Evolutionary conservation across 768 basidiomycete species (phyloP), one percentile per base, ranked within the genome.

Genomic region (Lactarius psammicola): DNA sequence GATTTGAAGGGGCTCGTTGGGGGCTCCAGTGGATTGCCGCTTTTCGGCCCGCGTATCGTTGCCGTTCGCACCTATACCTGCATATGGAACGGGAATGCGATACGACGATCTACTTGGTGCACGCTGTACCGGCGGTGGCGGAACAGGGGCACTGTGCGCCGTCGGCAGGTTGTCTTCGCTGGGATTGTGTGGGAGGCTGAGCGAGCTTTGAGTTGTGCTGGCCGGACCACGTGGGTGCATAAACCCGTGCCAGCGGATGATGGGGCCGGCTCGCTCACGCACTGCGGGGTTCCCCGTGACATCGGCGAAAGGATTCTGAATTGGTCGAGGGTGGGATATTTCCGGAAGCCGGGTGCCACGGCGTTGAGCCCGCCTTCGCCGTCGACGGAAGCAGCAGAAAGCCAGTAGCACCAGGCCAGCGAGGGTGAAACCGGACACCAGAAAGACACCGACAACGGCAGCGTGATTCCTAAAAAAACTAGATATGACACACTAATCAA

Each of bases 371-470:
- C 73, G 75, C 49, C 79, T 78, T 56, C 76, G 81, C 10, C 78
- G 78, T 36, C 79, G 81, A 54, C 80, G 63, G 55, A 79, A 75
- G 51, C 78, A 72, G 72, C 82, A 80, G 23, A 81, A 69, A n/a
- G 81, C 68, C 10, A 80, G 81, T 10, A 81, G 74, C 9, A 80
- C 69, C 28, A 87, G 67, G 0, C 78, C 80, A 1, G 83, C 80
- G 6, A 81, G 77, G 42, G 82, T 75, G 26, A 93, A 72, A 8
- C 87, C 90, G 51, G 88, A 81, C 13, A 80, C 85, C 8, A 88
- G 80, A 74, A 93, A 92, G n/a, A 87, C 84, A 8, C 88, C 90
- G 2, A 86, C 85, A 4, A 91, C 86, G 11, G 86, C 87, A 2
- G 86, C 85, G 33, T 79, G 85, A 72, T 92, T 87, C 55, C 78